Evolutionary conservation across 2,329 filamentous ascomycete species (phyloP), one percentile per base, ranked within the genome.

Genomic region (Lithohypha guttulata): DNA sequence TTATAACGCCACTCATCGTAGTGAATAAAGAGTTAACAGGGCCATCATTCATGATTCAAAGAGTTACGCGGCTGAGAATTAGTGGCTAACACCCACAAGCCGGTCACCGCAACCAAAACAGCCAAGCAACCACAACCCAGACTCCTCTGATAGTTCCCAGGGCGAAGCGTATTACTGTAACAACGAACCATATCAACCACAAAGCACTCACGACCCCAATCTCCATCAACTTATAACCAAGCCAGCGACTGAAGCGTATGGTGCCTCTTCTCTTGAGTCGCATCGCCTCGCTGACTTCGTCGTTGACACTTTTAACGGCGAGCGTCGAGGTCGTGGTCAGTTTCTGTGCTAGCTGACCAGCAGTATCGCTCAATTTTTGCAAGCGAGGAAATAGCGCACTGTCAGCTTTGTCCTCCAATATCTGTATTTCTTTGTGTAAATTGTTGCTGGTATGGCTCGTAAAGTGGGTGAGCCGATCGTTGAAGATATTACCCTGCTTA

Each of bases 131-230:
- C 7, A 73, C 70, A 8, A 66, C 62, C 34, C 76, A 64, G 0
- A 75, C 54, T 2, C 77, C 77, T 31, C 71, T 71, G 30, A 79
- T 71, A 1, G 81, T 51, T 8, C 78, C 77, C 43, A 77, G 64
- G 23, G 82, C 62, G 10, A 83, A 59, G 43, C 84, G 74, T 36
- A 81, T 66, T 17, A 89, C 67, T 57, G 86, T 82, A 17, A 95
- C 87, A 22, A 93, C 67, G 43, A 93, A 75, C 86, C 89, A 96
- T 11, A 93, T 79, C 60, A 81, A 85, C 86, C 91, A 95, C 78
- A 96, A 84, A 51, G 93, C 74, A 3, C 82, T 83, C 26, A 96
- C 77, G 13, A 96, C 70, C 34, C 77, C 65, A 85, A 86, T 95
- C 65, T 96, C 89, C 11, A 95, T 74, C 14, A 80, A 62, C 39